phyloP scores from a whole-genome alignment of 192 early-diverging fungal genomes.

The Powellomyces hirtus region DNA sequence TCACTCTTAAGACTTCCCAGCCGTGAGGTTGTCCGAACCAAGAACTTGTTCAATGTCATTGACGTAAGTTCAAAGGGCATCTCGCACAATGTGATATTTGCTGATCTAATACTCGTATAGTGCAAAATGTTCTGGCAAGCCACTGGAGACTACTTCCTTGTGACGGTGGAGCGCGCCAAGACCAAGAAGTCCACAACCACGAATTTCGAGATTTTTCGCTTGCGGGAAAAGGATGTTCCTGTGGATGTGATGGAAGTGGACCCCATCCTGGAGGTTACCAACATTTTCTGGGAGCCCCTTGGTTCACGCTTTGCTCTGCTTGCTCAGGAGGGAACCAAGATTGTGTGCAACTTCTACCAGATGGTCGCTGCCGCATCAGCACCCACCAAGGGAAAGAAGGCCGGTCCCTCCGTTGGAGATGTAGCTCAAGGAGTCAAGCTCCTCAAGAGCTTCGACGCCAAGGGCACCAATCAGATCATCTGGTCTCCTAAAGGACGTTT shows the following conservation, averaged over 20 bases:
- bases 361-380: conserved; percentile 40
- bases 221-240: conserved; percentile 90
- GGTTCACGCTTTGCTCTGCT: conserved; percentile 91
- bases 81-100: not conserved
- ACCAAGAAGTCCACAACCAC: conserved; percentile 86
- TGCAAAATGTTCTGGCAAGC: conserved; percentile 92
- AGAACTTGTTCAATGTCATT: conserved; percentile 95
- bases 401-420: not conserved
- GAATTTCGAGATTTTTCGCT: conserved; percentile 94
- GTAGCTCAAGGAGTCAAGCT: conserved; percentile 65
- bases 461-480: conserved; percentile 76
- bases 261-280: conserved; percentile 61
- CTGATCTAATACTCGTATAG: conserved; percentile 9
- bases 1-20: conserved; percentile 80
- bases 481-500: conserved; percentile 98
- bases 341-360: conserved; percentile 76
- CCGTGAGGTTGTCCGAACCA: conserved; percentile 86
- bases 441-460: conserved; percentile 79
- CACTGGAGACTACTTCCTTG: conserved; percentile 84
- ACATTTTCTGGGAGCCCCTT: conserved; percentile 96
- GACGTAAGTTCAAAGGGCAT: conserved; percentile 39
- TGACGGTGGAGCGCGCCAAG: conserved; percentile 90
- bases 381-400: conserved; percentile 31
- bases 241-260: conserved; percentile 94
- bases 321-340: conserved; percentile 66